Evolutionary conservation across 331 rosid species (phyloP), one percentile per base, ranked within the genome.

Genomic region (Pyrus hybrid): DNA sequence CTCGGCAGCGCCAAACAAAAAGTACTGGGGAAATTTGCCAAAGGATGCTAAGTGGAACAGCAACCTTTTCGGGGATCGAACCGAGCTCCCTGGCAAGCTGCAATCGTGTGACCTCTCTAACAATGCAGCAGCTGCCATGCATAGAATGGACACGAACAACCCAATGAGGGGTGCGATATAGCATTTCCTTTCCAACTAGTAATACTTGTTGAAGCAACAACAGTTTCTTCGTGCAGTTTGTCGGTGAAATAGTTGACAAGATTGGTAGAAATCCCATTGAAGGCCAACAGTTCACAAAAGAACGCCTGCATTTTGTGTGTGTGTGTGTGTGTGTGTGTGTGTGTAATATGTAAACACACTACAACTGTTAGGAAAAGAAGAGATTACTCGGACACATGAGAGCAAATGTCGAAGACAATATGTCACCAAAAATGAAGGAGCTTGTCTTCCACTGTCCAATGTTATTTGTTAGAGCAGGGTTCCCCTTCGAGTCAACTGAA

Each of bases 381-480:
- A 49, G 20, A 12, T 26, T 61, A 9, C 26, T 74, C 21, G 58
- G 70, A 28, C 21, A 28, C n/a, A 14, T 18, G 13, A 41, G 58
- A 53, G 26, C 63, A 22, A 53, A 51, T 21, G 53, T 11, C 8
- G 9, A 69, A 20, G 54, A 73, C 13, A 63, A 13, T 8, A 70
- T 8, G 41, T 65, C 82, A 87, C 86, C 89, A 30, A 83, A 76
- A 74, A 87, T 51, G 66, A 82, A 87, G 76, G 84, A 73, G 66
- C 91, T 80, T 47, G 89, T 82, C 80, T 80, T 88, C 92, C 90
- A 86, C 14, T 82, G 85, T 51, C 92, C 90, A 22, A 81, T 82
- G 26, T 68, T 72, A 7, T 57, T 73, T 82, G 84, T 86, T 9
- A 77, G 47, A 69, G 82, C 84, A 72, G 80, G 84, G 11, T 64